Evolutionary conservation across 2,329 filamentous ascomycete genomes (phyloP), one percentile per base, ranked within the genome.

Genomic region (Penicillium hesseltinei): DNA sequence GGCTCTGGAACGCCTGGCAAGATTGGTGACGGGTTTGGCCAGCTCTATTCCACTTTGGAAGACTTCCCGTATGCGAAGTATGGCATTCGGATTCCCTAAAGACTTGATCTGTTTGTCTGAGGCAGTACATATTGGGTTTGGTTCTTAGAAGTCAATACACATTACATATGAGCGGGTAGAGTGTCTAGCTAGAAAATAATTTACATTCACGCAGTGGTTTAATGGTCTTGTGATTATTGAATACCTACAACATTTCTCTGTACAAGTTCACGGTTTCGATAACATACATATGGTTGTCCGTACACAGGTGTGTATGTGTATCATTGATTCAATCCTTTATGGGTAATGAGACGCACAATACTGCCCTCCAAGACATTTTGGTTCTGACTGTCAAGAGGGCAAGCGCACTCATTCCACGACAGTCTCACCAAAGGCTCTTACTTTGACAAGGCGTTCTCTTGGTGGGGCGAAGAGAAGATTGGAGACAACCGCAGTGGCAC

Each of bases 1-100:
- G 73, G 73, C 56, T 75, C 73, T 3, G 83, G 83, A 0, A 71
- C 71, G 47, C 78, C 80, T 4, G 84, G 86, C 0, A 73, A 81
- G 69, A 70, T 86, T 48, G 80, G 80, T 29, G 86, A 89, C 76
- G 85, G 85, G 2, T 87, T 82, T 80, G 85, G 74, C 0, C 78
- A 80, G 62, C 65, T 84, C 57, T 68, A 85, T 59, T 56, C 67
- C 23, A 82, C 76, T 2, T 68, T 89, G 68, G 84, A 83, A 62
- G 71, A 78, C 3, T 89, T 89, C 60, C 83, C 84, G 6, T 88
- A 85, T 66, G 75, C 76, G 54, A 77, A 74, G 46, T 88, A 84
- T 72, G 84, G 84, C 0, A 87, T 88, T 65, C 64, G 53, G 4
- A 58, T 65, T 9, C 59, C 59, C 15, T 62, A 19, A 59, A 29